Evolutionary conservation across 2,329 filamentous ascomycete genomes (phyloP), one percentile per base, ranked within the genome.

Genomic region (Pyricularia grisea): DNA sequence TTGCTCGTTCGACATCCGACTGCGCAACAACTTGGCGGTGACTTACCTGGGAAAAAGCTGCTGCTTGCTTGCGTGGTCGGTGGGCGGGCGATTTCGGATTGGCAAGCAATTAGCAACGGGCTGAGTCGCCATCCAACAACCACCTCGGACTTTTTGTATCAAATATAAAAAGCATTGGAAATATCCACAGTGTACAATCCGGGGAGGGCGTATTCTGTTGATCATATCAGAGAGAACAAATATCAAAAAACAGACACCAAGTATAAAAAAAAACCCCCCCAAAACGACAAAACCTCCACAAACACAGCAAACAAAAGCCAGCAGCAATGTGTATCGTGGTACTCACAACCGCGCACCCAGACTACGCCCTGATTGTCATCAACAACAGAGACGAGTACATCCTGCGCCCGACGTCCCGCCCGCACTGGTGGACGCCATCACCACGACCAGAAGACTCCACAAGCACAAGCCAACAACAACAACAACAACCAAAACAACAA

Each of bases 331-430:
- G 92, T 77, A 93, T 94, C 79, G 89, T 88, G 66, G 82, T 94
- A 65, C 81, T 92, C 70, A 92, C 91, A 30, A 94, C 91, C 23
- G 85, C 89, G 65, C 91, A 94, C 76, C 91, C 92, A 11, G 82
- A 85, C 72, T 94, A 94, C 78, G 85, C 90, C 30, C 83, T 94
- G 70, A 90, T 94, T 73, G 80, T 92, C 70, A 82, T 93, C 76
- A 88, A 93, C 79, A 94, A 94, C 77, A 87, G 92, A 73, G 92
- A 94, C 81, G 91, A 90, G 76, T 90, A 86, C 78, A 86, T 90
- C 71, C 81, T 89, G 17, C 83, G 88, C 31, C 88, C 88, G 4
- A 90, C 88, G 1, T 88, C 85, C 68, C 81, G 85, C 70, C 87
- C 87, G 7, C 84, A 88, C 76, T 90, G 87, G 87, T 90, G 87